Evolutionary conservation across 1,284 basidiomycete species (phyloP).

Genomic region (Trametes pubescens): DNA sequence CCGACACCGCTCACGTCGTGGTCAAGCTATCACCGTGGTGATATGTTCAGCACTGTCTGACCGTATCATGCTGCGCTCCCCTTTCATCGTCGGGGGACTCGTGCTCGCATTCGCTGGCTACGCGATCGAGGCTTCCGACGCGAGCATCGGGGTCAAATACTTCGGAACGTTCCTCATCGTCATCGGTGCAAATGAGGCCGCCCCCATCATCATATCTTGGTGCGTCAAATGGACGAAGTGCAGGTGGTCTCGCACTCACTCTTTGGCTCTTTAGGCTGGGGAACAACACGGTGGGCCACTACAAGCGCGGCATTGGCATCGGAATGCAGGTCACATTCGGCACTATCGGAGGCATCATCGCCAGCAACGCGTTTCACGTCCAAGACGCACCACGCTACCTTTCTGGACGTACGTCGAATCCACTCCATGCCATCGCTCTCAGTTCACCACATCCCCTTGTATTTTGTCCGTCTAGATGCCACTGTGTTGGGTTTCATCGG

Average conservation of each 20-base stretch:
- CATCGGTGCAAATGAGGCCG: conserved; percentile 64
- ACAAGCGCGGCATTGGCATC: conserved; percentile 71
- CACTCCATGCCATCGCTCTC: background rate
- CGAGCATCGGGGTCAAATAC: conserved; percentile 61
- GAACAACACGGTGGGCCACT: conserved; percentile 69
- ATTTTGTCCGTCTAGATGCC: no score
- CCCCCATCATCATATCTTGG: conserved; percentile 75
- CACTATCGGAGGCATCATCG: conserved; percentile 63
- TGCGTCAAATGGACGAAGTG: conserved; percentile 40
- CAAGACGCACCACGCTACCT: conserved; percentile 67
- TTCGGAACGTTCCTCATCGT: conserved; percentile 74
- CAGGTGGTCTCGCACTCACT: background rate
- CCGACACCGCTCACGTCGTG: no score
- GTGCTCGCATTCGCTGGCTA: conserved; percentile 65
- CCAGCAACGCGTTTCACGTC: conserved; percentile 67
- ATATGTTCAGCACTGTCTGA: conserved; percentile 58
- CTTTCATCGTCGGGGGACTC: conserved; percentile 66
- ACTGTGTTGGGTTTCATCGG: no score
- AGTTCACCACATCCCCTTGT: no score
- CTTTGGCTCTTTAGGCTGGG: conserved; percentile 50
- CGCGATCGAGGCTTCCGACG: conserved; percentile 67
- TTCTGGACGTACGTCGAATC: conserved; percentile 58
- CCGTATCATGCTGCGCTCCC: conserved; percentile 60
- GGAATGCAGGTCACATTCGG: conserved; percentile 71
- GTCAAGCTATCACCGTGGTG: conserved; percentile 48